phyloP scores from a whole-genome alignment of 371 early-diverging fungal genomes.

The Paraphysoderma sedebokerense region DNA sequence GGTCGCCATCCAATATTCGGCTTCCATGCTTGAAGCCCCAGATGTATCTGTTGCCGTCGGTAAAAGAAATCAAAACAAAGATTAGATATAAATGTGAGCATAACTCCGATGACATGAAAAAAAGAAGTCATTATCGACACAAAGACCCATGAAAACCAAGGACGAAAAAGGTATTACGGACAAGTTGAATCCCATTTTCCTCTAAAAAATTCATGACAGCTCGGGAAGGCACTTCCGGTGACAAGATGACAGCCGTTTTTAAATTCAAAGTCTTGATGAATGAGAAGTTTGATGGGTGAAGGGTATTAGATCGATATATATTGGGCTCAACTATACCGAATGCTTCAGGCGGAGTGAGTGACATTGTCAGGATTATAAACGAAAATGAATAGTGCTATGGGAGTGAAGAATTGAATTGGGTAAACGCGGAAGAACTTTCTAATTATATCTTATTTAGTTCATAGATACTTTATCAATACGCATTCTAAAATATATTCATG shows the following conservation, averaged over 20 bases:
- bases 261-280: conserved; percentile 61
- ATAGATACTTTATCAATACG: too few species aligned
- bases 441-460: too few species aligned
- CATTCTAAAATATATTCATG: too few species aligned
- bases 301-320: conserved; percentile 62
- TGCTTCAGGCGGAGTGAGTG: too few species aligned
- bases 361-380: too few species aligned
- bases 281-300: conserved; percentile 43
- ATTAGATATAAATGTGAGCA: not conserved
- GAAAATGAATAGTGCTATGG: too few species aligned
- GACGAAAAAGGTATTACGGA: conserved; percentile 17
- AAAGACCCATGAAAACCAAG: not conserved
- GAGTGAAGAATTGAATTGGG: too few species aligned
- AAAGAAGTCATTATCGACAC: not conserved
- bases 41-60: conserved; percentile 28
- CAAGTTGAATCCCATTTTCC: conserved; percentile 51
- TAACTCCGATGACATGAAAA: not conserved
- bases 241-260: conserved; percentile 62
- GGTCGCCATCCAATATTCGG: conserved; percentile 63
- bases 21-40: conserved; percentile 44
- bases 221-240: conserved; percentile 68
- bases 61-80: not conserved
- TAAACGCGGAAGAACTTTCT: too few species aligned
- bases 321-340: conserved; percentile 83
- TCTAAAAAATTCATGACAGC: conserved; percentile 62